These are phyloP conservation scores for Scheffersomyces spartinae DNA, from an alignment of 805 yeast species.

Conservation along the genomic window DNA sequence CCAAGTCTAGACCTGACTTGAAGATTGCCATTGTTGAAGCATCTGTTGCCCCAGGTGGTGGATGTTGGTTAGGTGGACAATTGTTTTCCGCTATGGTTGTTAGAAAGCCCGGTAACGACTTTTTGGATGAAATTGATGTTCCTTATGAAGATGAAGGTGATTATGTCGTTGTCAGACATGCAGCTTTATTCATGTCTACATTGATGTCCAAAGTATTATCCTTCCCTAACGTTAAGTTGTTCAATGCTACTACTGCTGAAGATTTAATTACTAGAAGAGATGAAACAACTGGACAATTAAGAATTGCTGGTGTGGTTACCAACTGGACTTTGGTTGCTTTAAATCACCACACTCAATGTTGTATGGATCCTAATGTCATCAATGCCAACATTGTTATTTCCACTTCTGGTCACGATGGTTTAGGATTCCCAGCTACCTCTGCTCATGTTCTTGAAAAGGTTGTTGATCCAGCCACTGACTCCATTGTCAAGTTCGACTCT, in stretches of 20 bases:
- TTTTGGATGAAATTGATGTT: slow-evolving; percentile 51
- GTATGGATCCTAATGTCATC: slow-evolving; percentile 78
- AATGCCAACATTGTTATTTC: slow-evolving; percentile 54
- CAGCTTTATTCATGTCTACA: slow-evolving; percentile 66
- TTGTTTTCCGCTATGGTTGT: slow-evolving; percentile 68
- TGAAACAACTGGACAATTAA: slow-evolving; percentile 40
- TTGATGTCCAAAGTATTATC: slow-evolving; percentile 55
- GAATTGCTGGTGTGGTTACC: slow-evolving; percentile 72
- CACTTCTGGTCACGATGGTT: slow-evolving; percentile 74
- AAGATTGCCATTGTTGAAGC: slow-evolving; percentile 68
- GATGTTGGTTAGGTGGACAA: slow-evolving; percentile 71
- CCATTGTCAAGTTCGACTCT: slow-evolving; percentile 26
- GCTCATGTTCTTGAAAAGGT: slow-evolving; percentile 69
- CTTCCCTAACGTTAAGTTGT: slow-evolving; percentile 65
- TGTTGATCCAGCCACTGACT: slow-evolving; percentile 30
- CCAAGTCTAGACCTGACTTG: slow-evolving; percentile 63
- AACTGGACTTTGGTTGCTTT: slow-evolving; percentile 73
- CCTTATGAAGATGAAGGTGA: slow-evolving; percentile 73
- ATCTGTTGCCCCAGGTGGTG: slow-evolving; percentile 71
- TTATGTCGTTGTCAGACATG: slow-evolving; percentile 71
- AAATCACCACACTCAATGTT: slow-evolving; percentile 66
- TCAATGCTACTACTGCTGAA: slow-evolving; percentile 74
- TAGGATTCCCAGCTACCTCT: too few species aligned
- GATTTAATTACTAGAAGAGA: slow-evolving; percentile 66
- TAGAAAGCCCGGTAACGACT: slow-evolving; percentile 68